phyloP scores from a whole-genome alignment of 108 stramenopile genomes.

The Cylindrotheca fusiformis region DNA sequence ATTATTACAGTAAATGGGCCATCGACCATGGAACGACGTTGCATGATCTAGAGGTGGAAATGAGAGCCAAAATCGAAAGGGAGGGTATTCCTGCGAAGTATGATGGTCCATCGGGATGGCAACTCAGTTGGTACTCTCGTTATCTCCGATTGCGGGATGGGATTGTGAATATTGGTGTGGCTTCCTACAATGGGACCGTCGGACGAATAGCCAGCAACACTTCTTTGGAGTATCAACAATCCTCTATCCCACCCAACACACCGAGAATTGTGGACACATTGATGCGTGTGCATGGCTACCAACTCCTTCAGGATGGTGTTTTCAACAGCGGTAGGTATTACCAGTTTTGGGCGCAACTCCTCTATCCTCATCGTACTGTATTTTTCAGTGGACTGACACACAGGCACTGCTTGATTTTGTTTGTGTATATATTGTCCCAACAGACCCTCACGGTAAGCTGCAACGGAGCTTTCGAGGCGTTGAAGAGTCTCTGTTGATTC shows the following conservation, averaged over 20 bases:
- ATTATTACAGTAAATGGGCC: slow-evolving; percentile 22
- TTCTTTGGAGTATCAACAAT: slow-evolving; percentile 1
- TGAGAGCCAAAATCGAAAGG: slow-evolving; percentile 20
- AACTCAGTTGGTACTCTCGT: slow-evolving; percentile 16
- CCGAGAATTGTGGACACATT: slow-evolving; percentile 46
- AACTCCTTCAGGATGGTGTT: slow-evolving; percentile 51
- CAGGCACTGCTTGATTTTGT: not conserved
- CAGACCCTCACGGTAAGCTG: too few species aligned
- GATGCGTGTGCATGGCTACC: slow-evolving; percentile 59
- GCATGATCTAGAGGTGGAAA: slow-evolving; percentile 25
- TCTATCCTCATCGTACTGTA: not conserved
- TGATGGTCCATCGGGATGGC: slow-evolving; percentile 31
- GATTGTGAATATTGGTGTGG: slow-evolving; percentile 10
- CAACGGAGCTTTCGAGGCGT: too few species aligned
- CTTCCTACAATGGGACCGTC: slow-evolving; percentile 11
- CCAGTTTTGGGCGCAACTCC: not conserved
- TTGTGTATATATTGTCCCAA: not conserved
- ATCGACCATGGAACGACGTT: slow-evolving; percentile 29
- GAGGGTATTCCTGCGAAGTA: slow-evolving; percentile 42
- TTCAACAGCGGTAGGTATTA: slow-evolving; percentile 50
- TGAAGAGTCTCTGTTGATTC: too few species aligned
- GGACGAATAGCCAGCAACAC: not conserved
- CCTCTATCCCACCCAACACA: slow-evolving; percentile 29
- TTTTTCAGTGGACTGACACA: not conserved
- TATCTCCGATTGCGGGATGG: slow-evolving; percentile 7